A percentile compares a stretch with the other conserved stretches of the same genome.
These are phyloP conservation scores for Clarireedia monteithiana DNA, from an alignment of 2,329 filamentous ascomycete species.

Conservation along the genomic window DNA sequence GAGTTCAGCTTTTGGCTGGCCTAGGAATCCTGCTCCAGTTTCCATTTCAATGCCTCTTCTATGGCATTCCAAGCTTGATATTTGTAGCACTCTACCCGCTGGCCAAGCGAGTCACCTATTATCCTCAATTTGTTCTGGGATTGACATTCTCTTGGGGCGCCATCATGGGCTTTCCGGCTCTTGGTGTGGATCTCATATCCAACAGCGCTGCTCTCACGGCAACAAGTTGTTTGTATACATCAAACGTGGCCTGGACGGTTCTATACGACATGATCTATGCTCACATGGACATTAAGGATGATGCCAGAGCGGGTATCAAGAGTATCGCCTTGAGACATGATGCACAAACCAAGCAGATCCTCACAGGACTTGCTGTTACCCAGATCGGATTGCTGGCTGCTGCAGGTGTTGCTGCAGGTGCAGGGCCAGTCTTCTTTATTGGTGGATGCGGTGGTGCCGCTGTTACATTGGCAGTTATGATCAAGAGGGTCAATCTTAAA, in stretches of 20 bases:
- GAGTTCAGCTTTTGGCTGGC: constrained; percentile 64
- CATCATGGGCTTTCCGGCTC: constrained; percentile 77
- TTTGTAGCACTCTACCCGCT: constrained; percentile 73
- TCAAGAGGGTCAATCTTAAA: constrained; percentile 57
- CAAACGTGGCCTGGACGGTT: constrained; percentile 79
- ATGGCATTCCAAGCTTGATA: constrained; percentile 66
- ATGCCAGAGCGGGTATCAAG: constrained; percentile 80
- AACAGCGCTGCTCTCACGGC: constrained; percentile 55
- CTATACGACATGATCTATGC: constrained; percentile 92
- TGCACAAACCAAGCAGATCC: constrained; percentile 65
- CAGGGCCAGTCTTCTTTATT: constrained; percentile 60
- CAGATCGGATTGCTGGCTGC: constrained; percentile 64
- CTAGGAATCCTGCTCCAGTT: constrained; percentile 71
- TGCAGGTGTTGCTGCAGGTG: constrained; percentile 60
- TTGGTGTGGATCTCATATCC: constrained; percentile 67
- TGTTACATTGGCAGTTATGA: constrained; percentile 56
- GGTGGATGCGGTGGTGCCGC: constrained; percentile 60
- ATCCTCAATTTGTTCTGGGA: constrained; percentile 77
- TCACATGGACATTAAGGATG: constrained; percentile 84
- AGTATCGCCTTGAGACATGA: constrained; percentile 78
- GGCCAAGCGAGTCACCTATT: constrained; percentile 80
- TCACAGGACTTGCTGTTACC: constrained; percentile 59
- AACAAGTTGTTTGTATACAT: constrained; percentile 63
- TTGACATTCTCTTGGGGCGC: constrained; percentile 86
- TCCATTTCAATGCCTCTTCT: constrained; percentile 64